Conservation (phyloP, 768 basidiomycete species). For the Leccinum subgranulosum region DNA sequence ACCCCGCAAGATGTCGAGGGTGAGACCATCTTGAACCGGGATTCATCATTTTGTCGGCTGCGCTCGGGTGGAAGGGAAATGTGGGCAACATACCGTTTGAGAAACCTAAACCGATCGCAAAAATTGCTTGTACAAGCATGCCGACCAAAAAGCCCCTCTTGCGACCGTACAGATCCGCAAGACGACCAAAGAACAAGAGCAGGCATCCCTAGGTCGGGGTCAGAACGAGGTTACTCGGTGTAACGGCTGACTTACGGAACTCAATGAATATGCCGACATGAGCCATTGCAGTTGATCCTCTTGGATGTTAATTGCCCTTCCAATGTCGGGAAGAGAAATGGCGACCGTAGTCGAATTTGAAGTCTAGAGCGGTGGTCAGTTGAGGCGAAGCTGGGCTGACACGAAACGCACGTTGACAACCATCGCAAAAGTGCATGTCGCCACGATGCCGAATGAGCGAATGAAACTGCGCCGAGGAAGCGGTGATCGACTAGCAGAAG, state of each 20-base stretch:
- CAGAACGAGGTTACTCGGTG: background rate
- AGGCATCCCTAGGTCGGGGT: constrained; percentile 63
- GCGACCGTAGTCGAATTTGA: constrained; percentile 42
- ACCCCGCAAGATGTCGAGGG: constrained; percentile 69
- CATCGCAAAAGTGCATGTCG: constrained; percentile 40
- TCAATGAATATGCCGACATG: constrained; percentile 62
- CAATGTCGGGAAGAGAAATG: constrained; percentile 54
- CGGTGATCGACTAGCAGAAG: background rate
- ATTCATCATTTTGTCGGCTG: no score
- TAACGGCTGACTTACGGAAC: constrained; percentile 47
- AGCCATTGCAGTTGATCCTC: constrained; percentile 65
- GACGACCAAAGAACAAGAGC: constrained; percentile 70
- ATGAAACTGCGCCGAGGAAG: constrained; percentile 19
- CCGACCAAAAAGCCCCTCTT: constrained; percentile 67
- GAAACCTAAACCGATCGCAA: constrained; percentile 66
- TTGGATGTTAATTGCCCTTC: constrained; percentile 43
- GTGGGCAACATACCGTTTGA: constrained; percentile 39
- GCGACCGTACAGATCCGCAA: constrained; percentile 78
- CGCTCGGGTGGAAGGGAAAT: background rate
- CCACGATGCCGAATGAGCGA: constrained; percentile 30
- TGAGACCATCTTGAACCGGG: constrained; percentile 46
- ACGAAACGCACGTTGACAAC: constrained; percentile 31
- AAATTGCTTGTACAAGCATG: constrained; percentile 47
- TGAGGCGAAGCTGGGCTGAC: background rate
- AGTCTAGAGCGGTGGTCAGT: constrained; percentile 21